Conservation (phyloP, 2,329 filamentous ascomycete species). For the Fusarium udum region DNA sequence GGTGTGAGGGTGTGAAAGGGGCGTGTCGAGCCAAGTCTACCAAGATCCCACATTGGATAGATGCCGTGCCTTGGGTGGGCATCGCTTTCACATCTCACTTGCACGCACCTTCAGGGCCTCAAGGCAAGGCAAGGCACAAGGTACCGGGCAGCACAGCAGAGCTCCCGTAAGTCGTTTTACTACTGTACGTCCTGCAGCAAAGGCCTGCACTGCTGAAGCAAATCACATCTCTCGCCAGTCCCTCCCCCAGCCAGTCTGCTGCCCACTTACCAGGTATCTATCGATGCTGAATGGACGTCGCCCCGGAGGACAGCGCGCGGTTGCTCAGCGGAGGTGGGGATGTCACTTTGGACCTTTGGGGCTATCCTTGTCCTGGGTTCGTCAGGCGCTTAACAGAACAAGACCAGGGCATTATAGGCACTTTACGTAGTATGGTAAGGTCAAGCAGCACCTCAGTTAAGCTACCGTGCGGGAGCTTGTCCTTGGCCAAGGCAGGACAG, state of each 20-base stretch:
- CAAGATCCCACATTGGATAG: constrained; percentile 9
- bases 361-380: constrained; percentile 30
- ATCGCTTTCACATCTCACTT: constrained; percentile 2
- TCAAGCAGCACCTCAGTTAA: constrained; percentile 1
- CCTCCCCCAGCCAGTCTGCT: constrained; percentile 31
- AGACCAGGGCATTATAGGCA: constrained; percentile 7
- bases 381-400: constrained; percentile 38
- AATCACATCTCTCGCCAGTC: constrained; percentile 41
- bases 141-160: constrained; percentile 11
- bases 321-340: constrained; percentile 45
- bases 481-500: constrained; percentile 4
- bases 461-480: constrained; percentile 6
- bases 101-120: constrained; percentile 23
- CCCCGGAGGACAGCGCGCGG: constrained; percentile 35
- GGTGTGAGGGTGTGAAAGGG: constrained; percentile 5
- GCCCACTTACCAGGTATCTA: constrained; percentile 32
- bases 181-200: constrained; percentile 18
- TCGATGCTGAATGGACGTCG: constrained; percentile 39
- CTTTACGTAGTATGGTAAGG: constrained; percentile 1
- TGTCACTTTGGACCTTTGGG: constrained; percentile 31
- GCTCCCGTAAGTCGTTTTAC: constrained; percentile 1
- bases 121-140: constrained; percentile 35
- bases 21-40: background rate
- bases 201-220: constrained; percentile 24
- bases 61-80: constrained; percentile 9